Evolutionary conservation across 2,329 filamentous ascomycete species (phyloP).

Genomic region (Aureobasidium lini): DNA sequence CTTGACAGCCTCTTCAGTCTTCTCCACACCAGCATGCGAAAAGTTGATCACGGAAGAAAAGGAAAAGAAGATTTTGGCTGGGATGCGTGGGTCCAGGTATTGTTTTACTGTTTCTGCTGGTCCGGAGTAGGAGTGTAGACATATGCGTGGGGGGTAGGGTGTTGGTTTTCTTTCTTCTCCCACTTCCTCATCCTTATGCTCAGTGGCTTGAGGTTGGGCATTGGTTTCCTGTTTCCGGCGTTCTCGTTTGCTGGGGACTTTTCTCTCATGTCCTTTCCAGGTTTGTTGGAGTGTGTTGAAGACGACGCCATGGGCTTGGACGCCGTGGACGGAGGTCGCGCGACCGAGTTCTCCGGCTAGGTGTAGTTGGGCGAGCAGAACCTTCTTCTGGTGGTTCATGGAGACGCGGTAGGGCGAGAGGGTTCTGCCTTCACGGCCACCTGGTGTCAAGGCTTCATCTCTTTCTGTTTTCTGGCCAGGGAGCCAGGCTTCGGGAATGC

Average conservation of each 20-base stretch:
- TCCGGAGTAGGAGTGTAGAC: slow-evolving; percentile 88
- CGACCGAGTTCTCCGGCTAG: slow-evolving; percentile 61
- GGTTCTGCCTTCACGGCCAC: slow-evolving; percentile 60
- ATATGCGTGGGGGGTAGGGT: slow-evolving; percentile 80
- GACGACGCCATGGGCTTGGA: slow-evolving; percentile 66
- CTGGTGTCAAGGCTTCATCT: slow-evolving; percentile 53
- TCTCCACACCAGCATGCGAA: slow-evolving; percentile 43
- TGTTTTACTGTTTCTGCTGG: slow-evolving; percentile 66
- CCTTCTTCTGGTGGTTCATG: slow-evolving; percentile 58
- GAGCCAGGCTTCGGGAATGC: slow-evolving; percentile 57
- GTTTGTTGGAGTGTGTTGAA: slow-evolving; percentile 56
- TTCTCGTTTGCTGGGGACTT: slow-evolving; percentile 54
- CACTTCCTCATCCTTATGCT: not conserved
- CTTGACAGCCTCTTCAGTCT: slow-evolving; percentile 60
- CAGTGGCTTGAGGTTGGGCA: slow-evolving; percentile 1
- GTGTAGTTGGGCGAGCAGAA: slow-evolving; percentile 61
- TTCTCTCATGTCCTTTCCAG: slow-evolving; percentile 64
- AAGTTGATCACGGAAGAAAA: slow-evolving; percentile 83
- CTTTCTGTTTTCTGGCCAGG: slow-evolving; percentile 33
- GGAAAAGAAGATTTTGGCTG: slow-evolving; percentile 74
- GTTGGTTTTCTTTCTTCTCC: slow-evolving; percentile 19
- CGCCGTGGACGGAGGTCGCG: slow-evolving; percentile 63
- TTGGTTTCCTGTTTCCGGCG: slow-evolving; percentile 23
- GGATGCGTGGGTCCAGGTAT: slow-evolving; percentile 66
- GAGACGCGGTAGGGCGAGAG: slow-evolving; percentile 62